A percentile compares a stretch with the other conserved stretches of the same genome.
These are phyloP conservation scores for Tulasnella calospora DNA, from an alignment of 768 basidiomycete species.

Conservation along the genomic window DNA sequence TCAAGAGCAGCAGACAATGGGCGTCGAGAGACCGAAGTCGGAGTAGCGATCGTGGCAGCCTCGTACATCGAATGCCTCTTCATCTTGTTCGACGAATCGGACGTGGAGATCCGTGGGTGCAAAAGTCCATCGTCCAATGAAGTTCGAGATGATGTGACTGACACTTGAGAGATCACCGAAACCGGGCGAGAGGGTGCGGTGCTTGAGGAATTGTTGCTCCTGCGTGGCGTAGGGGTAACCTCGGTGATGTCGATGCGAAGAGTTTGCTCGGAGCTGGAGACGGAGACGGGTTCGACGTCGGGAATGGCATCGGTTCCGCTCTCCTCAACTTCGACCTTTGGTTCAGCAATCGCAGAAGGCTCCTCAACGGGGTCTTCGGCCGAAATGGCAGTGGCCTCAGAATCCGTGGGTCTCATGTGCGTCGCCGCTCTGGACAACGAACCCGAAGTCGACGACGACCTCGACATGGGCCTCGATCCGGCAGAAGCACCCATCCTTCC, in stretches of 20 bases:
- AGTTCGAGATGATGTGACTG: background rate
- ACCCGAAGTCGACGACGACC: background rate
- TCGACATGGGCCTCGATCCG: background rate
- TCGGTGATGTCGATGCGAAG: background rate
- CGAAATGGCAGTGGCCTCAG: slow-evolving; percentile 1
- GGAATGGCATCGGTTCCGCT: background rate
- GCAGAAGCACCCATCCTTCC: background rate
- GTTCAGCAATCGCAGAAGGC: background rate
- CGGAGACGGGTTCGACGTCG: background rate
- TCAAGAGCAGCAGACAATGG: slow-evolving; percentile 21
- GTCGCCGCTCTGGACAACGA: background rate
- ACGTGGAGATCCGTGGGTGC: background rate
- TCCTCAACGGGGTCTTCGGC: background rate
- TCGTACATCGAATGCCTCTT: slow-evolving; percentile 21
- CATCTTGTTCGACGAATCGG: background rate
- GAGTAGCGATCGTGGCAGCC: background rate
- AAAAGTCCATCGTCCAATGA: slow-evolving; percentile 18
- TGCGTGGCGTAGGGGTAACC: background rate
- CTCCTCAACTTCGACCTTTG: background rate
- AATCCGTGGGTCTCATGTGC: slow-evolving; percentile 5
- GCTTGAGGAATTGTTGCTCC: background rate
- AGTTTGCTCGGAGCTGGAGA: background rate
- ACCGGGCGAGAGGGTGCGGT: background rate
- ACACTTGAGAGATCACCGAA: background rate
- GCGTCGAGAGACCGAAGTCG: background rate